A percentile compares a stretch with the other conserved stretches of the same genome.
These are phyloP conservation scores for Leccinum olivaceopallidum DNA, from an alignment of 768 basidiomycete genomes.

Conservation along the genomic window DNA sequence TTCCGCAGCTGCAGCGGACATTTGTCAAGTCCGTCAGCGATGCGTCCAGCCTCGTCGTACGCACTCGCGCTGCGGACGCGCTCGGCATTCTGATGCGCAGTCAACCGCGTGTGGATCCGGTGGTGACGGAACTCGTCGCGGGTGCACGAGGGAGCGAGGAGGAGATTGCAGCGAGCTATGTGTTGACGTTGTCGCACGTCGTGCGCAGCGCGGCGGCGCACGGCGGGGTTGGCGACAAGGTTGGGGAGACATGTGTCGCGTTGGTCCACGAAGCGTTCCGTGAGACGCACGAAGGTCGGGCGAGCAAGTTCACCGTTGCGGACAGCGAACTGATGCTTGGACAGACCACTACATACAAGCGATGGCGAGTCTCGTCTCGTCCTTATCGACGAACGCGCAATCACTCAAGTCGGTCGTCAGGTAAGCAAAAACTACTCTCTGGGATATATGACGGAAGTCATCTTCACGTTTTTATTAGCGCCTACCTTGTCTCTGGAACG, in stretches of 20 bases:
- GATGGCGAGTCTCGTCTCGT: constrained; percentile 59
- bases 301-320: fast-evolving
- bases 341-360: constrained; percentile 72
- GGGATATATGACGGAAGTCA: neutral
- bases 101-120: constrained; percentile 88
- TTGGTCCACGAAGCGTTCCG: constrained; percentile 77
- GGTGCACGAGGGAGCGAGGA: constrained; percentile 64
- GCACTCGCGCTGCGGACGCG: constrained; percentile 49
- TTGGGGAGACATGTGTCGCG: constrained; percentile 70
- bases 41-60: constrained; percentile 71
- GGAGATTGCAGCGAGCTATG: constrained; percentile 71
- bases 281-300: constrained; percentile 63
- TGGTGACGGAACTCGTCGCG: constrained; percentile 84
- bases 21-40: constrained; percentile 94
- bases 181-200: constrained; percentile 76
- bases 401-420: constrained; percentile 64
- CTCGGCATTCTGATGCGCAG: constrained; percentile 89
- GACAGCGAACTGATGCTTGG: neutral
- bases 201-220: constrained; percentile 56
- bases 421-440: constrained; percentile 42
- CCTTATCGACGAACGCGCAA: constrained; percentile 62
- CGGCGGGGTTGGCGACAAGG: constrained; percentile 75
- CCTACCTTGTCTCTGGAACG: constrained; percentile 66
- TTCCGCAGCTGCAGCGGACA: constrained; percentile 95
- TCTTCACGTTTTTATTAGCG: constrained; percentile 36